Evolutionary conservation across 179 eudicot genomes (phyloP).

Genomic region (Amaranthus tricolor): DNA sequence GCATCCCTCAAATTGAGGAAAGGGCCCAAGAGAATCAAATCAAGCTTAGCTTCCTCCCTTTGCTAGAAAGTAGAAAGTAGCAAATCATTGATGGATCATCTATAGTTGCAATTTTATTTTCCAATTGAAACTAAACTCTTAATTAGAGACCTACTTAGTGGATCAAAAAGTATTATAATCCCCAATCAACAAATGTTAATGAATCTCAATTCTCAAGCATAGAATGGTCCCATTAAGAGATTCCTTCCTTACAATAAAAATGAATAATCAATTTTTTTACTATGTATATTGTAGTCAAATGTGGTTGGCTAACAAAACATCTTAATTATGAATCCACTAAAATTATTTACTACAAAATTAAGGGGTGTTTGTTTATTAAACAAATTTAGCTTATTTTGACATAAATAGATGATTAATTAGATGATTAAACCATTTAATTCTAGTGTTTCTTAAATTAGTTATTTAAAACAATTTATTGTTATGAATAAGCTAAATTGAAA

Average conservation of each 20-base stretch:
- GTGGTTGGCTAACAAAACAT: slow-evolving; percentile 36
- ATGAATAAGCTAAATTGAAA: too few relatives aligned
- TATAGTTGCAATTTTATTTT: slow-evolving; percentile 1
- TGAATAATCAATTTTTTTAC: slow-evolving; percentile 1
- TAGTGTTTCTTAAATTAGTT: too few relatives aligned
- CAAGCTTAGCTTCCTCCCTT: too few relatives aligned
- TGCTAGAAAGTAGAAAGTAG: neutral
- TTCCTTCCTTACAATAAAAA: slow-evolving; percentile 3
- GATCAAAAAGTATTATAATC: neutral
- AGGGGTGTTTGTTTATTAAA: too few relatives aligned
- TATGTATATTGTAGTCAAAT: slow-evolving; percentile 24
- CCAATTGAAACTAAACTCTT: neutral
- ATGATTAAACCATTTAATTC: too few relatives aligned
- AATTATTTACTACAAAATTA: neutral
- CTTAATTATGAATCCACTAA: slow-evolving; percentile 8
- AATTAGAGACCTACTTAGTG: neutral
- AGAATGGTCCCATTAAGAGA: slow-evolving; percentile 9
- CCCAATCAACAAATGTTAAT: slow-evolving; percentile 8
- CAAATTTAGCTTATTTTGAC: too few relatives aligned
- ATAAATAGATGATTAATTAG: too few relatives aligned
- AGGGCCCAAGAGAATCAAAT: slow-evolving; percentile 13
- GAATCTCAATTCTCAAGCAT: slow-evolving; percentile 6
- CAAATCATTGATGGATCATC: slow-evolving; percentile 1
- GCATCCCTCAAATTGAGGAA: slow-evolving; percentile 20
- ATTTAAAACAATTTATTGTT: too few relatives aligned